Base-by-base conservation (phyloP, 225 moss, liverwort and hornwort genomes). In the Pleurozium schreberi region DNA sequence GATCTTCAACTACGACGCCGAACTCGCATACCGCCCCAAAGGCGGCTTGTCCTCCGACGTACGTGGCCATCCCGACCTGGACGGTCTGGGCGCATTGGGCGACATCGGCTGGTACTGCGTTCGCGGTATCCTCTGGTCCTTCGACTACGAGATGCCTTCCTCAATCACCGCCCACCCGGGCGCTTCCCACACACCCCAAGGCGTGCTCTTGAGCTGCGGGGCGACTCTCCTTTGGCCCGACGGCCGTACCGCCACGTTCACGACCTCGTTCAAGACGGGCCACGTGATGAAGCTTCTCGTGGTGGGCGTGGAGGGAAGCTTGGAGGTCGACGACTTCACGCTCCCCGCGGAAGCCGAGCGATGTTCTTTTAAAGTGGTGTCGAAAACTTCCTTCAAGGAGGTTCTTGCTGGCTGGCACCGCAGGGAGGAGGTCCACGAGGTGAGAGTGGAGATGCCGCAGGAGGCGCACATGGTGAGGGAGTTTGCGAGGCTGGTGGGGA, bases 401-500 rank as follows among this genome's bases (percentile, higher is more conserved):
- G 53, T 15, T 79, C 88, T 91, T 22, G 88, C 84, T 4, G 92
- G 91, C 36, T 93, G 91, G 92, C 50, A 88, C 26, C 87, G 88
- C 76, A 86, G 60, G 23, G 88, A 84, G 84, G 88, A 89, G 13
- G 75, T 76, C 9, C 85, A 90, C 21, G 90, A 93, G 79, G 93
- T 93, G 64, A 87, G 18, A 52, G 34, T 90, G 62, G 84, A 85
- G 83, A 81, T 92, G 23, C 92, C 92, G 40, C 95, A 95, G 85
- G 93, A 93, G 57, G 91, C 91, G 26, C 58, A 91, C 47, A 95
- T 95, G 93, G 89, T 95, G n/a, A 88, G 90, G 18, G 91, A 93
- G 57, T 92, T 95, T 25, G 92, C 91, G 10, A 73, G 81, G 53
- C 90, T 95, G 61, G 93, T 95, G 78, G 80, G 61, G 8, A 88